Base-by-base conservation (phyloP, 106 monocot species). In the Dendrobium officinale region DNA sequence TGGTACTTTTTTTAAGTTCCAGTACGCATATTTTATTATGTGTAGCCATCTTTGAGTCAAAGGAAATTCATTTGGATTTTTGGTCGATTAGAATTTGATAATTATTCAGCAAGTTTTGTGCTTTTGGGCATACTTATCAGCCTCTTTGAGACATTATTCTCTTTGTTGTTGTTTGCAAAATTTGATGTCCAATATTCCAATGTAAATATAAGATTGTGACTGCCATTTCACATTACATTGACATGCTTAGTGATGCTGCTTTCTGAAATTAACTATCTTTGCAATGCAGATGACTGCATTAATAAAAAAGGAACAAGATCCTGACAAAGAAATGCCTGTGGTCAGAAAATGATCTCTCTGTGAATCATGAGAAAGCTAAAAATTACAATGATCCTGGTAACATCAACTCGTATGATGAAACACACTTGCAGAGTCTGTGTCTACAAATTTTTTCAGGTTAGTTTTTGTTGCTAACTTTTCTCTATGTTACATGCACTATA, bases 291-390 rank as follows among this genome's bases (percentile, higher is more conserved):
- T 93, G 42, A 75, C 86, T 61, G 73, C 56, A 48, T 83, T 90
- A 75, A 82, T 77, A 45, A 86, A 90, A 90, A 82, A 83, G 82
- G 79, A 93, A 93, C 83, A 86, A 85, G 61, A 78, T 83, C 29
- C 83, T 93, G 79, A 72, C 77, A 20, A 56, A 80, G 55, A 88
- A 88, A 85, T 81, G 73, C 64, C 24, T 70, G 55, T 85, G 78
- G 79, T 18, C 55, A 74, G 81, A 81, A 43, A 76, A 78, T 42
- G 72, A 75, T 43, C 29, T 16, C 61, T 55, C 51, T 42, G 20
- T 70, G 78, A 80, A 55, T 75, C 49, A 67, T 48, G 80, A 84
- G 24, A 76, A 42, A 45, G 58, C 22, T 77, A 42, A 51, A 7
- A 48, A 26, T 48, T 20, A 16, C 47, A 68, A 40, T 42, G 72